These are phyloP conservation scores for Houttuynia cordata DNA, from an alignment of 164 flowering plant genomes.

Conservation along the genomic window DNA sequence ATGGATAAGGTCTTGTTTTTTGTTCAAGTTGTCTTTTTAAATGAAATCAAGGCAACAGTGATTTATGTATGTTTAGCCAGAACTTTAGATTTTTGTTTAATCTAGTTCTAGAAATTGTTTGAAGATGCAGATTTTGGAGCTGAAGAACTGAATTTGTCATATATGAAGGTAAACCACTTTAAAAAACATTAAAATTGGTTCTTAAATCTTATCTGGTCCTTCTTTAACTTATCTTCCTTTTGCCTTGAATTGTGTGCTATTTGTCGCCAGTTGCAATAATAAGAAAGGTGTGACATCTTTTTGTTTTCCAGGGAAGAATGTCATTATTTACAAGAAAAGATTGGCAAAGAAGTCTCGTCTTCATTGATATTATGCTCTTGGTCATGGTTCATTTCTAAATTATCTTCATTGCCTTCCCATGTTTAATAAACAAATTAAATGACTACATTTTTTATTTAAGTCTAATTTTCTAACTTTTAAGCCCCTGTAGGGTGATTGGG, in stretches of 20 bases:
- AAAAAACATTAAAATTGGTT: background rate
- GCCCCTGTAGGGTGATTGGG: background rate
- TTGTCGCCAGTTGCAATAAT: no score
- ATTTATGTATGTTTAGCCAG: background rate
- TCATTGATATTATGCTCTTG: background rate
- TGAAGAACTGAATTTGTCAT: constrained; percentile 86
- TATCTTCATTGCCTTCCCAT: no score
- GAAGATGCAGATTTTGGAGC: constrained; percentile 96
- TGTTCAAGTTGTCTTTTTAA: background rate
- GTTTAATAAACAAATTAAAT: no score
- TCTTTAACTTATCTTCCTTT: background rate
- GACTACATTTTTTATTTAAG: no score
- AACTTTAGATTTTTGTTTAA: background rate
- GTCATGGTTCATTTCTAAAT: background rate
- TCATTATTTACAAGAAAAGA: no score
- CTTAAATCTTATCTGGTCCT: background rate
- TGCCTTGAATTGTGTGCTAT: no score
- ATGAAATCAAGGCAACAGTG: background rate
- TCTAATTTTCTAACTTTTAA: no score
- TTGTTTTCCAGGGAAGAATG: background rate
- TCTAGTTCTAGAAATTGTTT: constrained; percentile 84
- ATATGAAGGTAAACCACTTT: constrained; percentile 68
- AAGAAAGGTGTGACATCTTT: background rate
- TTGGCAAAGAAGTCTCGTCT: background rate
- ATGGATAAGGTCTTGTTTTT: constrained; percentile 93